phyloP scores from a whole-genome alignment of 148 eudicot species.

The Vaccinium corymbosum region DNA sequence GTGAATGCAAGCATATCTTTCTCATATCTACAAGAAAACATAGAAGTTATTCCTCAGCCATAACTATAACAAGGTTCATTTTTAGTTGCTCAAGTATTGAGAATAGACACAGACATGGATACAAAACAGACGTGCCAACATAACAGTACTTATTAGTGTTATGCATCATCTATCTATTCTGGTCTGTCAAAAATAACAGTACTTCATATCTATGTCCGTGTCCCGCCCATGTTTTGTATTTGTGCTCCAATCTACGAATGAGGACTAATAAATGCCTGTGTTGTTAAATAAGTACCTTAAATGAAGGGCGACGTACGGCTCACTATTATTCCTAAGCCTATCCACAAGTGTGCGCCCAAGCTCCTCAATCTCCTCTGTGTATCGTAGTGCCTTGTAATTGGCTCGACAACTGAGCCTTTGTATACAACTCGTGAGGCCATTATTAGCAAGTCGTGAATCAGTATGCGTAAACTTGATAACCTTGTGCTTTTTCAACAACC shows the following conservation, averaged over 20 bases:
- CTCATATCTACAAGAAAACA: slow-evolving; percentile 36
- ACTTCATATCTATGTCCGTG: no score
- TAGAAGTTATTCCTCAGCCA: neutral
- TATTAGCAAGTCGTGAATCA: slow-evolving; percentile 59
- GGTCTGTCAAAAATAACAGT: no score
- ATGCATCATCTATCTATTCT: no score
- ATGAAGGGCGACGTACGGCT: slow-evolving; percentile 60
- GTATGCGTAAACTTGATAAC: slow-evolving; percentile 53
- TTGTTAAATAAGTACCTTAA: slow-evolving; percentile 37
- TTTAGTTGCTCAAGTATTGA: neutral
- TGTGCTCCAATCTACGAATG: no score
- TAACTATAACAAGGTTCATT: no score
- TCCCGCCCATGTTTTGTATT: no score
- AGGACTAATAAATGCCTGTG: neutral
- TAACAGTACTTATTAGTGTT: neutral
- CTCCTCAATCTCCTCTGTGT: slow-evolving; percentile 42
- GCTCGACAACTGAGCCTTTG: slow-evolving; percentile 64
- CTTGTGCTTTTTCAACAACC: slow-evolving; percentile 40
- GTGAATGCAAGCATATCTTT: slow-evolving; percentile 56
- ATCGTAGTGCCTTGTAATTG: slow-evolving; percentile 47
- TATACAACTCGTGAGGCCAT: slow-evolving; percentile 43
- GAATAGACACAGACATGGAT: neutral
- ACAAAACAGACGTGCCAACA: neutral
- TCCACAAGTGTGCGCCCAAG: slow-evolving; percentile 38
- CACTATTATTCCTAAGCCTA: slow-evolving; percentile 32